These are phyloP conservation scores for Starmerella vaccinii DNA, from an alignment of 805 yeast genomes.

Conservation along the genomic window DNA sequence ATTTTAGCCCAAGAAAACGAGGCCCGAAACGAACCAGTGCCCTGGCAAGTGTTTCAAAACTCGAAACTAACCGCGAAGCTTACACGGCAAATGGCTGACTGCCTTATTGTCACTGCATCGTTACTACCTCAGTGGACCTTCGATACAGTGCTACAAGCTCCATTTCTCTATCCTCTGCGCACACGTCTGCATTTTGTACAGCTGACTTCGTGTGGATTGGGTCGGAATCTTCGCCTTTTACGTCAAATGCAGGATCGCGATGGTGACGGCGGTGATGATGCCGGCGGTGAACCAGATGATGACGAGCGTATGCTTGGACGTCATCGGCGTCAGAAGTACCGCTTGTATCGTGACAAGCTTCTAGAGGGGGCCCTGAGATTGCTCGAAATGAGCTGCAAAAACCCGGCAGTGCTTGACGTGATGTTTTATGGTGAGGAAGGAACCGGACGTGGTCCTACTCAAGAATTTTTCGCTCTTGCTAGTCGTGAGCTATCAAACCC, in stretches of 20 bases:
- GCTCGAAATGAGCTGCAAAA: constrained; percentile 60
- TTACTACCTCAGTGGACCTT: constrained; percentile 78
- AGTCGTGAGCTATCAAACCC: constrained; percentile 61
- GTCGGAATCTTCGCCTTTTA: constrained; percentile 54
- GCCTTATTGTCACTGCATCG: constrained; percentile 76
- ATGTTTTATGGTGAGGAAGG: constrained; percentile 88
- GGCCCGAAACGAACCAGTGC: constrained; percentile 6
- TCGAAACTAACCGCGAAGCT: constrained; percentile 78
- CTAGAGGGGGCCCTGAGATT: constrained; percentile 72
- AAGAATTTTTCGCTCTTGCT: constrained; percentile 78
- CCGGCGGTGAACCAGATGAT: constrained; percentile 1
- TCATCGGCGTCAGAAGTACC: constrained; percentile 65
- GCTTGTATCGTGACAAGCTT: constrained; percentile 60
- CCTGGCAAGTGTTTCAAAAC: constrained; percentile 11
- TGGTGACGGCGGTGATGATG: constrained; percentile 1
- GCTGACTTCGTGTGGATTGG: constrained; percentile 75
- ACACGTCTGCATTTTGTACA: constrained; percentile 68
- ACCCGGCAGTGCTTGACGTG: constrained; percentile 75
- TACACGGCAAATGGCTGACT: constrained; percentile 80
- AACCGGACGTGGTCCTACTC: constrained; percentile 93
- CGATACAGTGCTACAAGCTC: constrained; percentile 57
- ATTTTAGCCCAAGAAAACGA: constrained; percentile 11
- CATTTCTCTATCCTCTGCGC: constrained; percentile 77
- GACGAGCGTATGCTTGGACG: constrained; percentile 44
- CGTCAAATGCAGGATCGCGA: constrained; percentile 49